Percentiles rank a stretch among this genome's conserved stretches.
Evolutionary conservation across 352 stramenopile species (phyloP).

Genomic region (Pythium phragmitis): DNA sequence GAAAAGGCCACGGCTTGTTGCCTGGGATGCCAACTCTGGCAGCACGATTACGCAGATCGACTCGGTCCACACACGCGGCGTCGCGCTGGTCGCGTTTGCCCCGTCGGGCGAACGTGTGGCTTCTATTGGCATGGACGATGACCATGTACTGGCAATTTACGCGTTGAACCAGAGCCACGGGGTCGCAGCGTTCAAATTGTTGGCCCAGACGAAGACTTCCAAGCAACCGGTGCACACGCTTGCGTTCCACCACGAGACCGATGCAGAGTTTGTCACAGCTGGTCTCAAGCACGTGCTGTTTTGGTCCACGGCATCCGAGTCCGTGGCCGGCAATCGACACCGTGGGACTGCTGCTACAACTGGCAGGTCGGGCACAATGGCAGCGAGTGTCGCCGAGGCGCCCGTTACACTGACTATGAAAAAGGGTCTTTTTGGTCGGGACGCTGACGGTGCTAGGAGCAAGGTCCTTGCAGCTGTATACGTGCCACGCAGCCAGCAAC

Average conservation of each 20-base stretch:
- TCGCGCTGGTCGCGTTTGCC: conserved; percentile 64
- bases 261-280: conserved; percentile 59
- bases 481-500: conserved; percentile 23
- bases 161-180: conserved; percentile 37
- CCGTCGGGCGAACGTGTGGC: conserved; percentile 54
- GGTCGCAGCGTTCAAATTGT: conserved; percentile 43
- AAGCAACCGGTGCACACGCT: conserved; percentile 63
- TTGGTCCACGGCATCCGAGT: conserved; percentile 28
- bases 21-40: conserved; percentile 88
- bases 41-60: conserved; percentile 57
- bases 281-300: conserved; percentile 73
- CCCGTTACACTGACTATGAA: conserved; percentile 45
- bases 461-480: conserved; percentile 36
- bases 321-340: background rate
- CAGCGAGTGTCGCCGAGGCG: conserved; percentile 16
- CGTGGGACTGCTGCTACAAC: background rate
- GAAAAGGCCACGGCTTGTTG: conserved; percentile 47
- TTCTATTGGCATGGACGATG: conserved; percentile 73
- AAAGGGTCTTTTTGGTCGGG: conserved; percentile 44
- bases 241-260: conserved; percentile 57
- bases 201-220: conserved; percentile 59
- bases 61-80: conserved; percentile 55
- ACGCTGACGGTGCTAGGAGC: conserved; percentile 39
- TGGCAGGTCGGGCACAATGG: conserved; percentile 14
- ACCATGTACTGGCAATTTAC: conserved; percentile 80